Conservation (phyloP, 1,284 basidiomycete species). For the Ceratobasidium sp. region DNA sequence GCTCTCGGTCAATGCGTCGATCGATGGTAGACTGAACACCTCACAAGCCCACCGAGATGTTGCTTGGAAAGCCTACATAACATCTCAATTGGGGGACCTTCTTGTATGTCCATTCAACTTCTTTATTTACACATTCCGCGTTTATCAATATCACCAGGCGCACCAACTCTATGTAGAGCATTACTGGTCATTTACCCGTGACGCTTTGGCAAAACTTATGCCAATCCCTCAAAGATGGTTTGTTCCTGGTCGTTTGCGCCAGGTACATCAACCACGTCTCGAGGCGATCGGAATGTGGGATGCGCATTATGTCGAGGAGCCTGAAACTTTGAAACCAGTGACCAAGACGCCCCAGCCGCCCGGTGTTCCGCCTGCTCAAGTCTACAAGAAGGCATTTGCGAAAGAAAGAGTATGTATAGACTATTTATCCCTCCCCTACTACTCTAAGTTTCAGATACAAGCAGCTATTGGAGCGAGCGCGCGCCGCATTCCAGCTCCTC, state of each 20-base stretch:
- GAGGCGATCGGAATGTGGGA: constrained; percentile 75
- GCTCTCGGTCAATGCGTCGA: constrained; percentile 54
- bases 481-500: constrained; percentile 69
- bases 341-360: constrained; percentile 53
- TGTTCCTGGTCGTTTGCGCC: constrained; percentile 73
- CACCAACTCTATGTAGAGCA: constrained; percentile 74
- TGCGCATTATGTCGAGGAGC: constrained; percentile 55
- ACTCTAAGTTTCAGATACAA: neutral
- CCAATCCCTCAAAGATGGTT: constrained; percentile 79
- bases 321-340: constrained; percentile 62
- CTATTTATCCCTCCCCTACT: neutral
- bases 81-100: constrained; percentile 75
- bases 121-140: constrained; percentile 31
- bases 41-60: constrained; percentile 66
- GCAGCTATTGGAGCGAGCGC: constrained; percentile 73
- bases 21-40: constrained; percentile 64
- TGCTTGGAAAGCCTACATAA: constrained; percentile 74
- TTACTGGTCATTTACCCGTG: constrained; percentile 69
- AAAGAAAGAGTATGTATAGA: constrained; percentile 68
- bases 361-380: constrained; percentile 54
- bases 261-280: constrained; percentile 68
- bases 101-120: constrained; percentile 65
- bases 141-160: constrained; percentile 57
- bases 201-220: constrained; percentile 68
- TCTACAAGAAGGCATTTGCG: constrained; percentile 68